phyloP scores from a whole-genome alignment of 2,329 filamentous ascomycete species.

The Cercospora sojina region DNA sequence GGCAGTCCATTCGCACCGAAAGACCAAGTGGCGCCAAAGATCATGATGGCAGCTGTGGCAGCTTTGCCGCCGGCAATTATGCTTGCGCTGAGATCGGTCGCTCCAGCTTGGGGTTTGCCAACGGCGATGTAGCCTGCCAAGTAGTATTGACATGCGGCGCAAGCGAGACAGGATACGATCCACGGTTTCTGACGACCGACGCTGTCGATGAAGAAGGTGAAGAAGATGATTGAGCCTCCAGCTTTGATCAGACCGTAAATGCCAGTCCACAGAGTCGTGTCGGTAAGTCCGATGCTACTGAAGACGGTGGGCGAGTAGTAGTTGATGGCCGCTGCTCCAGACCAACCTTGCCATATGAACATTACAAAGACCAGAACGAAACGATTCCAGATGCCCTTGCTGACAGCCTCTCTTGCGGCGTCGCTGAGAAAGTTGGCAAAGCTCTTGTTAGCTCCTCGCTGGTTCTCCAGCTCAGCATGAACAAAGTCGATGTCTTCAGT shows the following conservation, averaged over 20 bases:
- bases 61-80: conserved; percentile 42
- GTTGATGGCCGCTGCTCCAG: conserved; percentile 40
- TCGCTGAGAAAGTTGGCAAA: conserved; percentile 33
- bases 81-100: conserved; percentile 33
- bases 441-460: conserved; percentile 35
- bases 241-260: conserved; percentile 43
- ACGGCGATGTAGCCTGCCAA: conserved; percentile 41
- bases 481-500: conserved; percentile 38
- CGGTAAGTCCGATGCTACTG: conserved; percentile 38
- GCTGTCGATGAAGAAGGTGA: conserved; percentile 41
- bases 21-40: conserved; percentile 43
- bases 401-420: conserved; percentile 34
- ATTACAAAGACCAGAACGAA: conserved; percentile 43
- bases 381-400: conserved; percentile 44
- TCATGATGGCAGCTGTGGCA: conserved; percentile 44
- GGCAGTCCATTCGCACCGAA: conserved; percentile 45
- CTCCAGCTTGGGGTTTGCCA: conserved; percentile 35
- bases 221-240: conserved; percentile 39
- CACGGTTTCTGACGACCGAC: conserved; percentile 42
- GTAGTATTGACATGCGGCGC: conserved; percentile 42
- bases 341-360: conserved; percentile 42
- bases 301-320: conserved; percentile 42
- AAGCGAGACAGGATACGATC: conserved; percentile 40
- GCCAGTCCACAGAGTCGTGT: conserved; percentile 41
- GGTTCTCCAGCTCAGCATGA: conserved; percentile 35